Base-by-base conservation (phyloP, 768 basidiomycete species). In the Lanmaoa rubissima region DNA sequence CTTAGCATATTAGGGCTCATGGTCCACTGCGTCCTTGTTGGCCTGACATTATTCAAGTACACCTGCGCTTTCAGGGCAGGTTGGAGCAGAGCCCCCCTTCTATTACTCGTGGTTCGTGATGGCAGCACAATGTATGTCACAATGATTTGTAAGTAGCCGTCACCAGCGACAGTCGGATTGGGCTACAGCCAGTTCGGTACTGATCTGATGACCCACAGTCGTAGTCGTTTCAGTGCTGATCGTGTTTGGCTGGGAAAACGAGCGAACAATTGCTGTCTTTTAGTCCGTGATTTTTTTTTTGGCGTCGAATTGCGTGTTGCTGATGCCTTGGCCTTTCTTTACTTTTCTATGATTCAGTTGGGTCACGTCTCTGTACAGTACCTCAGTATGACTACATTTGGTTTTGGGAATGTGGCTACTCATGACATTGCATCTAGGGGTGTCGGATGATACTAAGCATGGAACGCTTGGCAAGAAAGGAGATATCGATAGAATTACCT, bases 361-460 rank as follows among this genome's bases (percentile, higher is more conserved):
- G 65, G 3, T 14, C 31, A 56, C 55, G 12, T 21, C 58, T 21
- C 3, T 62, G 17, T n/a, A 36, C 34, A 68, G 63, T 34, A 14
- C 56, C 42, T 24, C 43, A 5, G 65, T 66, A 62, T 14, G 60
- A 24, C 11, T 44, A 3, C 28, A 7, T 53, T 41, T 31, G 2
- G 10, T 40, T 51, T 35, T 3, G 32, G 10, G 17, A 42, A 39
- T 19, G 12, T 1, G 28, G 13, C 42, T 19, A 13, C 17, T 53
- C 21, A 32, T 35, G 14, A 42, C 26, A 31, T 40, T 31, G 1
- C 7, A 19, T 36, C 28, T 35, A 70, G 69, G 70, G 66, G 4
- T 70, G 70, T 53, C 55, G 44, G n/a, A 46, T 68, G 52, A 58
- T 72, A 42, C 26, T 64, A 4, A 62, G 58, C 39, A 68, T 64